Base-by-base conservation (phyloP, 1,139 yeast genomes). In the Debaryomyces fabryi region DNA sequence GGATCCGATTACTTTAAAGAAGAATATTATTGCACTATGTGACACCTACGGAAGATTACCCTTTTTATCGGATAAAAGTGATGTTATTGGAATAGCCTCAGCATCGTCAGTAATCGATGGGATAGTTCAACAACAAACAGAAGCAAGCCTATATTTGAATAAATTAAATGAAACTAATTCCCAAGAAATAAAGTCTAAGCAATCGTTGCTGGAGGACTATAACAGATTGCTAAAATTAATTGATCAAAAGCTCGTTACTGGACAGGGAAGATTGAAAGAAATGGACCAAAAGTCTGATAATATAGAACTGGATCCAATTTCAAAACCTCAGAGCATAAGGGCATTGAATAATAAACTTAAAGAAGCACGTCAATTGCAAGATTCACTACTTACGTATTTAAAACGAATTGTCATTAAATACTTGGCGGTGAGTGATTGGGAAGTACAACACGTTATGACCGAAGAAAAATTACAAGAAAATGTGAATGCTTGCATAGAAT, bases 11-110 rank as follows among this genome's bases (percentile, higher is more conserved):
- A 6, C 23, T 3, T 37, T 46, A 20, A 58, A 65, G 39, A 52
- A 52, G 30, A 52, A 57, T 37, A 58, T 67, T 3, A 53, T 71
- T 33, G 78, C 77, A 1, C 56, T 62, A 16, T 56, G 60, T 47
- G 65, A 63, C 4, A 54, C 69, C 3, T 67, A 63, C 47, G 51
- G 58, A 13, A 65, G 58, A 42, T 55, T 74, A 3, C 70, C 76
- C 0, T 74, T 63, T 49, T 56, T 56, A 36, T 65, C 72, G 3
- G 69, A 64, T 45, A 72, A 72, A 52, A 68, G 69, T 46, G 78
- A 73, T 45, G 68, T 69, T 40, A 69, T 74, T 24, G 69, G 69
- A 6, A 64, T 66, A 12, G 73, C 76, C 12, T 54, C 69, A 2
- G 71, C 79, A 1, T 65, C 71, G 1, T 55, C 52, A 2, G 39